Evolutionary conservation across 139 green algal species (phyloP).

Genomic region (Chlorella sp.): DNA sequence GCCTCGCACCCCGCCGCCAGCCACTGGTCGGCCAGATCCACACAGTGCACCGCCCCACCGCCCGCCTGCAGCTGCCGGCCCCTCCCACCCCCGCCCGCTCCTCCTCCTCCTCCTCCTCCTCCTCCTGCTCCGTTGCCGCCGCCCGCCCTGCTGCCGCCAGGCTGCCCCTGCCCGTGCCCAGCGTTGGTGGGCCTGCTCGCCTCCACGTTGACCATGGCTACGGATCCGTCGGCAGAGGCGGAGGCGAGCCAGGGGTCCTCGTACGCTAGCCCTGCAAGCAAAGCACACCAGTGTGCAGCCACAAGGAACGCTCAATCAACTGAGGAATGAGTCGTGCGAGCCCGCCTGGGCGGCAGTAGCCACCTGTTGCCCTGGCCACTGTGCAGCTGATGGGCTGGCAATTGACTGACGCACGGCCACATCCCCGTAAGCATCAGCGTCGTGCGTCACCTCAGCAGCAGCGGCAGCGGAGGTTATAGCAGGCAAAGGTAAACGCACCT

Average conservation of each 20-base stretch:
- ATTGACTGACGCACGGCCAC: background rate
- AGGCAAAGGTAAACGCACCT: background rate
- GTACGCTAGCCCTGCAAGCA: slow-evolving; percentile 32
- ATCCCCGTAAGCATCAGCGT: background rate
- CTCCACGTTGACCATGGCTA: slow-evolving; percentile 9
- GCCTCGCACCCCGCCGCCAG: slow-evolving; percentile 23
- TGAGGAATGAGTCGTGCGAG: background rate
- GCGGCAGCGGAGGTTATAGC: no score
- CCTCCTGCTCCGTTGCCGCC: background rate
- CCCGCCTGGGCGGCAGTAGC: background rate
- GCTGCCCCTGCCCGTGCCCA: background rate
- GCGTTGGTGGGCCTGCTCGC: background rate
- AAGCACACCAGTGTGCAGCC: background rate
- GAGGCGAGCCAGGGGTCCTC: slow-evolving; percentile 64
- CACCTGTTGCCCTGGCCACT: background rate
- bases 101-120: background rate
- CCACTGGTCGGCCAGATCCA: slow-evolving; percentile 40
- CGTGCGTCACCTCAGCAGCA: no score
- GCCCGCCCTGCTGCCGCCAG: background rate
- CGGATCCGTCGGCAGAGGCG: slow-evolving; percentile 9
- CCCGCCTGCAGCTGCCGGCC: slow-evolving; percentile 19
- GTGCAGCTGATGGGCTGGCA: background rate
- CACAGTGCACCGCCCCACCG: slow-evolving; percentile 19
- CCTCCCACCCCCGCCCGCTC: background rate
- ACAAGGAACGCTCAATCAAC: background rate